Base-by-base conservation (phyloP, 2,329 filamentous ascomycete genomes). In the Neofusicoccum ribis region DNA sequence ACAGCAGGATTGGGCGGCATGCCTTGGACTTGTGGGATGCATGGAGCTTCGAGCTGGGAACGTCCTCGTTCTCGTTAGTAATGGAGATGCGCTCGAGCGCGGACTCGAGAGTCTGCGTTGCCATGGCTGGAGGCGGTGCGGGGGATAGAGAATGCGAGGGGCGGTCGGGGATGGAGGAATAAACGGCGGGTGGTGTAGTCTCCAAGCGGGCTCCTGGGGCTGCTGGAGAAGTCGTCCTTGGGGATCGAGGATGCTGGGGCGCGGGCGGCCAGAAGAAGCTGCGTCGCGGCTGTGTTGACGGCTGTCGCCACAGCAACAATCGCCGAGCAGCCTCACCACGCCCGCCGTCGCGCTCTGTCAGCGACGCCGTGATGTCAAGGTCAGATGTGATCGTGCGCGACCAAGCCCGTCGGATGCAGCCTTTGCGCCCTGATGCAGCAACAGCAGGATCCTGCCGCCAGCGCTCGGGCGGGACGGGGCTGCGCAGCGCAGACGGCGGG, bases 81-180 rank as follows among this genome's bases (percentile, higher is more conserved):
- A 97, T 91, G 20, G 91, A 90, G 81, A 97, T 87, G 78, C 89
- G 89, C 87, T 97, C 93, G 74, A 98, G 92, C 72, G 91, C 91
- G 79, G 91, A 84, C 81, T 97, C 94, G 52, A 98, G 84, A 60
- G 87, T 88, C 71, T 91, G 87, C 66, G 91, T 86, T 69, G 93
- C 87, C 91, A 94, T 86, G 49, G 63, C 56, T 20, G 43, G 43
- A 9, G 20, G 43, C 15, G 43, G 23, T 47, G n/a, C 15, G 36
- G 41, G 12, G 61, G 67, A 17, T 12, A 27, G 59, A 50, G 17
- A 39, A 44, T 11, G 17, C 8, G 37, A 39, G 20, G 3, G 23
- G n/a, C 15, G 12, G 44, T 39, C 23, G 41, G 47, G 34, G 6
- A 14, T 46, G 41, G 5, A 49, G 17, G n/a, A 37, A 6, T 9